Percentiles rank a stretch among this genome's conserved stretches.
These are phyloP conservation scores for Calocera viscosa DNA, from an alignment of 768 basidiomycete genomes.

Conservation along the genomic window DNA sequence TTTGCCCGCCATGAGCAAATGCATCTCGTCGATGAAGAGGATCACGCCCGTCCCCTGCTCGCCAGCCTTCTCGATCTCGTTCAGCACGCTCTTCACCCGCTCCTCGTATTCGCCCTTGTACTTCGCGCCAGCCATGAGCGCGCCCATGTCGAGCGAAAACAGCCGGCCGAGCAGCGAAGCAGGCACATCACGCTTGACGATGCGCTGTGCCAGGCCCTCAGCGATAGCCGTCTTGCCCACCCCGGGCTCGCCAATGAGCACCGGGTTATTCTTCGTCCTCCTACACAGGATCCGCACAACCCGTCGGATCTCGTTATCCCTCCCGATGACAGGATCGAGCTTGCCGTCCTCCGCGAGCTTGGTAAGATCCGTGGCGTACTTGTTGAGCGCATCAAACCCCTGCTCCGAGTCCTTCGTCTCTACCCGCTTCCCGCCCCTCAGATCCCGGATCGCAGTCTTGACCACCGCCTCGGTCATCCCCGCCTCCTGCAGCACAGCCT, in stretches of 20 bases:
- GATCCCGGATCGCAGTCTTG: slow-evolving; percentile 64
- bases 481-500: slow-evolving; percentile 60
- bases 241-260: slow-evolving; percentile 52
- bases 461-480: slow-evolving; percentile 56
- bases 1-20: slow-evolving; percentile 84
- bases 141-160: slow-evolving; percentile 67
- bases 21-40: slow-evolving; percentile 91
- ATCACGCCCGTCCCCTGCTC: slow-evolving; percentile 50
- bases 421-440: slow-evolving; percentile 71
- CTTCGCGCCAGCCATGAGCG: slow-evolving; percentile 78
- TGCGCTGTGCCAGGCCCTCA: slow-evolving; percentile 77
- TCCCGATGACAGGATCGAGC: slow-evolving; percentile 79
- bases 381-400: slow-evolving; percentile 83
- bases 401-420: slow-evolving; percentile 80
- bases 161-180: slow-evolving; percentile 41
- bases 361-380: slow-evolving; percentile 55
- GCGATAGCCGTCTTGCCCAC: slow-evolving; percentile 89
- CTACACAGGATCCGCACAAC: slow-evolving; percentile 46
- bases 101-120: slow-evolving; percentile 89
- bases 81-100: slow-evolving; percentile 81
- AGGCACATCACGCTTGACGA: slow-evolving; percentile 80
- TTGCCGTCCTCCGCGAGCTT: slow-evolving; percentile 74
- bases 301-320: slow-evolving; percentile 42
- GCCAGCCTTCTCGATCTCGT: slow-evolving; percentile 65
- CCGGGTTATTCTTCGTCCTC: slow-evolving; percentile 85